phyloP scores from a whole-genome alignment of 1,284 basidiomycete species.

The Leccinum fallax region DNA sequence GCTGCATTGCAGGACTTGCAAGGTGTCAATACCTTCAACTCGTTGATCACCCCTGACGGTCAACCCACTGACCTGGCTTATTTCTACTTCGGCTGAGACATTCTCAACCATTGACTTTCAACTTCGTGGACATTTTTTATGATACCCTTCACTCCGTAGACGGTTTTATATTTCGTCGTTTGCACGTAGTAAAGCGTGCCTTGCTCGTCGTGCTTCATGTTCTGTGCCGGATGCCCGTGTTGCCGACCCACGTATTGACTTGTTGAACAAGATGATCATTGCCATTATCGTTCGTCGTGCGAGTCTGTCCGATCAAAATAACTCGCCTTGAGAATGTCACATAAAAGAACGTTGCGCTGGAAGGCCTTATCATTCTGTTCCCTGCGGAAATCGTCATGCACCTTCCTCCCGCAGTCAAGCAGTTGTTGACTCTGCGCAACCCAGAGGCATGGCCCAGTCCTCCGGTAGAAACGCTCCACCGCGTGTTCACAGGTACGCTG shows the following conservation, averaged over 20 bases:
- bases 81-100: slow-evolving; percentile 23
- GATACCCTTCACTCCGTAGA: slow-evolving; percentile 32
- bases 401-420: slow-evolving; percentile 60
- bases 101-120: background rate
- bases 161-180: slow-evolving; percentile 1
- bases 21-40: slow-evolving; percentile 65
- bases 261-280: slow-evolving; percentile 30
- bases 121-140: slow-evolving; percentile 7
- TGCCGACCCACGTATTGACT: slow-evolving; percentile 17
- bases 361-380: background rate
- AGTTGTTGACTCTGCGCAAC: slow-evolving; percentile 69
- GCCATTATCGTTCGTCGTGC: background rate
- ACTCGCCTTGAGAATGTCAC: slow-evolving; percentile 2
- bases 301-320: slow-evolving; percentile 2
- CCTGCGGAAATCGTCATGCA: slow-evolving; percentile 42
- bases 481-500: slow-evolving; percentile 59
- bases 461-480: slow-evolving; percentile 51
- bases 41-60: slow-evolving; percentile 46
- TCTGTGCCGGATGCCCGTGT: slow-evolving; percentile 26
- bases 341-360: slow-evolving; percentile 9
- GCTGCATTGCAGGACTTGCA: slow-evolving; percentile 67
- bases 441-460: slow-evolving; percentile 67
- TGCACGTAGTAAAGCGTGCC: slow-evolving; percentile 9
- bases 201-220: slow-evolving; percentile 19
- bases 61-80: slow-evolving; percentile 53